phyloP scores from a whole-genome alignment of 2,329 filamentous ascomycete species.

The Cryphonectria naterciae region DNA sequence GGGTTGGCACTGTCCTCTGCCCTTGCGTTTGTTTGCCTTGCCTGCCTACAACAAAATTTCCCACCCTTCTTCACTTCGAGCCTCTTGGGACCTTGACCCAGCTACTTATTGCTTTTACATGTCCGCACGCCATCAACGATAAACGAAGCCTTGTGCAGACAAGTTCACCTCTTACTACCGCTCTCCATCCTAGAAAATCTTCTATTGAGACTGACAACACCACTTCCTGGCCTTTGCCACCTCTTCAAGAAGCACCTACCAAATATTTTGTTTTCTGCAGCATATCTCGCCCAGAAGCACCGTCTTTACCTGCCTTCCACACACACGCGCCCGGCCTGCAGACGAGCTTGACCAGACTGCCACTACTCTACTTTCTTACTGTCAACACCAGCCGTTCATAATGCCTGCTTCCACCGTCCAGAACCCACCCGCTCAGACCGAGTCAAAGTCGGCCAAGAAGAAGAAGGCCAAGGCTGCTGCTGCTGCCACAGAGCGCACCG shows the following conservation, averaged over 20 bases:
- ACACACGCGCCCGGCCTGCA: neutral
- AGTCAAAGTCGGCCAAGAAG: slow-evolving; percentile 71
- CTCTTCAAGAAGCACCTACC: neutral
- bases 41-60: slow-evolving; percentile 24
- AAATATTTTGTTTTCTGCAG: neutral
- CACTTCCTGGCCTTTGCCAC: neutral
- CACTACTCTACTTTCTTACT: slow-evolving; percentile 13
- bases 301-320: neutral
- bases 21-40: slow-evolving; percentile 5
- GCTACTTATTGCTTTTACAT: neutral
- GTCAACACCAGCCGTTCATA: slow-evolving; percentile 30
- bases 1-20: slow-evolving; percentile 22
- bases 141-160: slow-evolving; percentile 20
- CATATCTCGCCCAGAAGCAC: neutral
- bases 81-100: slow-evolving; percentile 57
- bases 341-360: slow-evolving; percentile 16
- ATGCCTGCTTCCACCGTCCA: slow-evolving; percentile 70
- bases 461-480: slow-evolving; percentile 62
- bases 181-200: slow-evolving; percentile 17
- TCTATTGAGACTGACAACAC: neutral
- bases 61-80: slow-evolving; percentile 49
- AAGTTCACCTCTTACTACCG: neutral
- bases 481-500: slow-evolving; percentile 47
- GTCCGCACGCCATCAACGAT: slow-evolving; percentile 12
- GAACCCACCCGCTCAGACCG: slow-evolving; percentile 64